A percentile compares a stretch with the other conserved stretches of the same genome.
Conservation (phyloP, 2,329 filamentous ascomycete genomes). For the Fusarium sp. region DNA sequence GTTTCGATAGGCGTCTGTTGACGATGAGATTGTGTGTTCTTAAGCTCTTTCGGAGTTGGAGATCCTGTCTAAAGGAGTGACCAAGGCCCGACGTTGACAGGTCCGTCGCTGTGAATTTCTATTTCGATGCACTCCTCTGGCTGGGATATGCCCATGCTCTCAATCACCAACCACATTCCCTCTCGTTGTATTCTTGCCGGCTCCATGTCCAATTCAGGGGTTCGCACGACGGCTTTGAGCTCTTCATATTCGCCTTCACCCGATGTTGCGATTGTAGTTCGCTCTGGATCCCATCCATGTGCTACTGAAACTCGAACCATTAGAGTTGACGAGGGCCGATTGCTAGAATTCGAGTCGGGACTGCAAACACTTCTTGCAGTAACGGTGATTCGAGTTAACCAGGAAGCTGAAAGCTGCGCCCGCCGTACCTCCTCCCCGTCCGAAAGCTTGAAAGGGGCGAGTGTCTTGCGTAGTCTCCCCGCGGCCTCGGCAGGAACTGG, state of each 20-base stretch:
- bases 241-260: constrained; percentile 81
- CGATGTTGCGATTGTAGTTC: constrained; percentile 71
- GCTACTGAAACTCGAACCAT: constrained; percentile 78
- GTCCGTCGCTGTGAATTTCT: constrained; percentile 63
- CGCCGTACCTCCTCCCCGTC: constrained; percentile 55
- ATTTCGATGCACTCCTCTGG: constrained; percentile 59
- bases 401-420: constrained; percentile 53
- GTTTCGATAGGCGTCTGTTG: not conserved
- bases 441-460: constrained; percentile 66
- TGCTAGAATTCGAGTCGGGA: constrained; percentile 26
- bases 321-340: constrained; percentile 57
- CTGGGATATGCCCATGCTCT: constrained; percentile 73
- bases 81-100: constrained; percentile 58
- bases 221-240: constrained; percentile 71
- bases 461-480: constrained; percentile 73
- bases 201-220: constrained; percentile 78
- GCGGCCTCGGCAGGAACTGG: constrained; percentile 78
- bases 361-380: constrained; percentile 48
- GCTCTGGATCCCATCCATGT: constrained; percentile 76
- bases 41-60: not conserved
- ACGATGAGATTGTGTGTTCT: not conserved
- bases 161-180: constrained; percentile 83
- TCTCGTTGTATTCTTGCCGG: constrained; percentile 66
- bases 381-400: constrained; percentile 67
- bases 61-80: constrained; percentile 44